Base-by-base conservation (phyloP, 2,329 filamentous ascomycete genomes). In the Diaporthe ampelina region DNA sequence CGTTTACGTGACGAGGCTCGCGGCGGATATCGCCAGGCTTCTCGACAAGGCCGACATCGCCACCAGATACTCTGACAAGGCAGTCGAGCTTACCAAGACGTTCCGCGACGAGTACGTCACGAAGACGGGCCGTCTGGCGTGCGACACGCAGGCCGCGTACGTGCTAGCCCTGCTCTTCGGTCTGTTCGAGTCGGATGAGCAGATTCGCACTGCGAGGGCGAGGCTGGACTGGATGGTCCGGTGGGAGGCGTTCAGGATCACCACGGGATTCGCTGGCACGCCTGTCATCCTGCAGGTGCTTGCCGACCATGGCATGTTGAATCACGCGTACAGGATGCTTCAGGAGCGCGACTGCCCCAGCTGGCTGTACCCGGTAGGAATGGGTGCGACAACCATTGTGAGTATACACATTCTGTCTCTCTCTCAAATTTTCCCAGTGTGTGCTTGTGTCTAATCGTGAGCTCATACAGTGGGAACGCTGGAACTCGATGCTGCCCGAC, bases 311-410 rank as follows among this genome's bases (percentile, higher is more conserved):
- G 80, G 77, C 19, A 76, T 81, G 0, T 78, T 80, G 0, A 75
- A 82, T 0, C 78, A 81, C 21, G 82, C 84, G 70, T 89, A 89
- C 76, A 81, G 81, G 21, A 88, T 89, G 85, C 80, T 89, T 0
- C 80, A 86, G 7, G 83, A 88, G 77, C 85, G 82, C 4, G 78
- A 82, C 3, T 72, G 85, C 79, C 50, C 85, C 0, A 81, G 79
- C 2, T 85, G 82, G 82, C 78, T 85, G 19, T 85, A 84, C 61
- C 82, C 80, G 3, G 79, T 85, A 21, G 78, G 76, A 8, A 83
- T 83, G 81, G 82, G 81, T 10, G 83, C 81, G 3, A 85, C 84
- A 1, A 85, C 82, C 0, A 79, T 82, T 10, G 61, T 35, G 43
- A 65, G 43, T 65, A 11, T n/a, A n/a, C 52, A 6, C 0, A 43